phyloP scores from a whole-genome alignment of 2,329 filamentous ascomycete species.

The Didymella sp. region DNA sequence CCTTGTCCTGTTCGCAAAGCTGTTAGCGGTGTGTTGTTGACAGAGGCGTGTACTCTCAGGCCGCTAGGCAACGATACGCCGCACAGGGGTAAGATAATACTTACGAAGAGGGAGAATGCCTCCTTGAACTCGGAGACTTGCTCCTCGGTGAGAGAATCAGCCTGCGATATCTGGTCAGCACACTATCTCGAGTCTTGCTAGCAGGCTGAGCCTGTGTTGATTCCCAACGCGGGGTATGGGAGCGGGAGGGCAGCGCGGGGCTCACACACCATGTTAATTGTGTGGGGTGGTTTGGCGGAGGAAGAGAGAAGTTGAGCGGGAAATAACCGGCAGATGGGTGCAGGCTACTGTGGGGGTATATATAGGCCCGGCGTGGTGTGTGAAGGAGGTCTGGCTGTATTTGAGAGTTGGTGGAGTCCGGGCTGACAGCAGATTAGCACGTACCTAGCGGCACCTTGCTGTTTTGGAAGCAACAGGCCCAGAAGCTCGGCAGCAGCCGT shows the following conservation, averaged over 20 bases:
- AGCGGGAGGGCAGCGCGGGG: conserved; percentile 34
- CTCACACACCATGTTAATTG: conserved; percentile 49
- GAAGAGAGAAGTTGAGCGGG: conserved; percentile 1
- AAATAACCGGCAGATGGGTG: conserved; percentile 18
- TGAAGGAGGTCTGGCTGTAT: conserved; percentile 32
- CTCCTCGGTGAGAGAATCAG: conserved; percentile 98
- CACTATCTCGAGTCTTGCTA: conserved; percentile 2
- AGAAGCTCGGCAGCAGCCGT: conserved; percentile 15
- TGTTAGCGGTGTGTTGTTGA: conserved; percentile 35
- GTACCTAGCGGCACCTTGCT: conserved; percentile 25
- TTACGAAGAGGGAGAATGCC: conserved; percentile 99
- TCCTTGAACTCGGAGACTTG: conserved; percentile 99
- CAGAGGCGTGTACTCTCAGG: conserved; percentile 16
- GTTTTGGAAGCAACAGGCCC: conserved; percentile 24
- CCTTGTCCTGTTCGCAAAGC: conserved; percentile 58
- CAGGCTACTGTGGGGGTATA: conserved; percentile 20
- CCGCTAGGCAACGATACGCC: conserved; percentile 36
- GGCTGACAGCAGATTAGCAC: conserved; percentile 31
- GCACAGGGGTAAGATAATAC: conserved; percentile 52
- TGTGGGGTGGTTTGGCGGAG: conserved; percentile 16
- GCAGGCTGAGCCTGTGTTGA: conserved; percentile 37
- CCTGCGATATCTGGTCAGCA: conserved; percentile 62
- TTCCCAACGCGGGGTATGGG: conserved; percentile 49
- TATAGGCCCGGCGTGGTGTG: conserved; percentile 27
- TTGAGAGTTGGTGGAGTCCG: conserved; percentile 33